Base-by-base conservation (phyloP, 2,329 filamentous ascomycete species). In the Colletotrichum higginsianum region DNA sequence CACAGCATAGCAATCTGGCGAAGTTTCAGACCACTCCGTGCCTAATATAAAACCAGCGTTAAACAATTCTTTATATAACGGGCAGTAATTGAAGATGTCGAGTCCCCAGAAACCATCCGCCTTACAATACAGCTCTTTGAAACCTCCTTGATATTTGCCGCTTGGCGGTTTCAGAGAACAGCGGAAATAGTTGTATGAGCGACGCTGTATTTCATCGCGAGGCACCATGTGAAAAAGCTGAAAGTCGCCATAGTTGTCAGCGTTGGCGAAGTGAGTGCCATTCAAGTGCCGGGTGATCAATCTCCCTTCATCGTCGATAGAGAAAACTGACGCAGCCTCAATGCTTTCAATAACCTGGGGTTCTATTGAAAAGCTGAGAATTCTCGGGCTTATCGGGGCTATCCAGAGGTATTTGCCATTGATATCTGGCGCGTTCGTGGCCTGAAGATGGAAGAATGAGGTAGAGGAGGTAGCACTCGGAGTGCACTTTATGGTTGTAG, bases 241-340 rank as follows among this genome's bases (percentile, higher is more conserved):
- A 30, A 57, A 35, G 53, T n/a, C 8, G 26, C 21, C 21, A 16
- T 18, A 57, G n/a, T 57, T 16, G 53, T 57, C 53, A 57, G 38
- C 38, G 13, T 57, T 57, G n/a, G 53, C 53, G 53, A 57, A 57
- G 15, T 57, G 53, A 18, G 53, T 57, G 7, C 38, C 53, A 57
- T 57, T 57, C 16, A n/a, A 38, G 26, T 57, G 53, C 15, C 53
- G 53, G 18, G 18, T 18, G 26, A 57, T 40, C 1, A 57, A 21
- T 42, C 53, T 8, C n/a, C 26, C 26, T 30, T 57, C 21, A 3
- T 35, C 8, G 26, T 57, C 53, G 53, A 57, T 35, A 16, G 53
- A 57, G 53, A 18, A 57, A 5, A 42, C 53, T 2, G 53, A 38
- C 12, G 26, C 53, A 38, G 35, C 53, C 9, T 57, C 53, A 9